Percentiles rank a stretch among this genome's conserved stretches.
phyloP scores from a whole-genome alignment of 148 eudicot genomes.

The Silene uniflora region DNA sequence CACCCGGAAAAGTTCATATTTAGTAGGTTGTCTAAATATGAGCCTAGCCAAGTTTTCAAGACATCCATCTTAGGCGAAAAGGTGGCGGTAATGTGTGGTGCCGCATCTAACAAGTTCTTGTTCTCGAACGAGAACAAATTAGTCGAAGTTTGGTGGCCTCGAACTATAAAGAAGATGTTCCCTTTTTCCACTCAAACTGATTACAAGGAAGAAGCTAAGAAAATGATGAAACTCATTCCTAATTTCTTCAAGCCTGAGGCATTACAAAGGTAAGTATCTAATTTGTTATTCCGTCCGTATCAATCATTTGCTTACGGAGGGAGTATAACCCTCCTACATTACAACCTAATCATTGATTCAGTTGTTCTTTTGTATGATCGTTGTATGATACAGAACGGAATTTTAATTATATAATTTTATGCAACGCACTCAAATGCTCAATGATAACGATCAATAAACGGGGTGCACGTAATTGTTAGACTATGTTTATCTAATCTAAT shows the following conservation, averaged over 20 bases:
- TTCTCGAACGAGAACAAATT: conserved; percentile 32
- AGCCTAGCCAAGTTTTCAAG: conserved; percentile 18
- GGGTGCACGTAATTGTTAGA: too few relatives aligned
- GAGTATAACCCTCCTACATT: too few relatives aligned
- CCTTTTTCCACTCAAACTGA: conserved; percentile 10
- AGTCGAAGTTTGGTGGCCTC: conserved; percentile 37
- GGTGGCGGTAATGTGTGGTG: conserved; percentile 27
- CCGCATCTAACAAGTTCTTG: conserved; percentile 32
- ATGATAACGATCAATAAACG: too few relatives aligned
- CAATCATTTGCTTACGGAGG: too few relatives aligned
- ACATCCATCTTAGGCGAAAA: conserved; percentile 31
- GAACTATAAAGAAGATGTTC: conserved; percentile 27
- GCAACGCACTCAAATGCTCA: too few relatives aligned
- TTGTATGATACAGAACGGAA: too few relatives aligned
- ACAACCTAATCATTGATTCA: too few relatives aligned
- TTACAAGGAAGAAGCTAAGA: conserved; percentile 26
- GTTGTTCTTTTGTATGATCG: too few relatives aligned
- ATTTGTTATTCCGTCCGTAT: neutral
- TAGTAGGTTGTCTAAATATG: conserved; percentile 28
- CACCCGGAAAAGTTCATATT: conserved; percentile 33
- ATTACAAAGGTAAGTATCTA: conserved; percentile 14
- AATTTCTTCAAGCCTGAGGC: conserved; percentile 35
- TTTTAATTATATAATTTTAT: too few relatives aligned
- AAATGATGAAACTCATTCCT: conserved; percentile 30
- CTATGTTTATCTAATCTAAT: too few relatives aligned